These are phyloP conservation scores for Camellia japonica DNA, from an alignment of 148 eudicot species.

Conservation along the genomic window DNA sequence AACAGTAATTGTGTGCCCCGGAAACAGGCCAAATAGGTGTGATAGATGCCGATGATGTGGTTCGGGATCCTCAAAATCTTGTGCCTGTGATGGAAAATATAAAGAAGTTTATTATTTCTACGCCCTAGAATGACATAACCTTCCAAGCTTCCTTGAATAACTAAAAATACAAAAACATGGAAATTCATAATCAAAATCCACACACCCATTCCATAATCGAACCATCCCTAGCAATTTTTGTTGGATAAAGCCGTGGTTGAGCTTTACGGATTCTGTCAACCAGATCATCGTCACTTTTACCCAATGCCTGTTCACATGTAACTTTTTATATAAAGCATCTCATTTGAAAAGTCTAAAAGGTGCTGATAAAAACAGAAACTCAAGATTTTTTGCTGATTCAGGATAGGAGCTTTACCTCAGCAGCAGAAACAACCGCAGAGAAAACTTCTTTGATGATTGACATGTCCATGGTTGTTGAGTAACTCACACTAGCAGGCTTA, in stretches of 20 bases:
- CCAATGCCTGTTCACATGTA: constrained; percentile 37
- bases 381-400: background rate
- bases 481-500: constrained; percentile 77
- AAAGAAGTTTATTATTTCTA: background rate
- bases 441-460: constrained; percentile 75
- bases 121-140: background rate
- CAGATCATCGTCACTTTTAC: constrained; percentile 53
- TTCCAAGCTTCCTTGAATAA: background rate
- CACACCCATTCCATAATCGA: constrained; percentile 81
- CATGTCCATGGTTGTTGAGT: constrained; percentile 89
- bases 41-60: constrained; percentile 78
- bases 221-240: constrained; percentile 62
- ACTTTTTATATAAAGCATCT: background rate
- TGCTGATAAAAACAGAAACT: constrained; percentile 1
- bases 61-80: constrained; percentile 75
- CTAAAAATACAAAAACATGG: background rate
- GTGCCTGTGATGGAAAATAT: constrained; percentile 32
- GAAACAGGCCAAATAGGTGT: constrained; percentile 80
- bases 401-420: constrained; percentile 36
- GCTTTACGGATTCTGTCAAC: constrained; percentile 59
- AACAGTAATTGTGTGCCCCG: constrained; percentile 70
- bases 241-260: constrained; percentile 52
- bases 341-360: background rate
- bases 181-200: background rate
- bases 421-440: constrained; percentile 54